A percentile compares a stretch with the other conserved stretches of the same genome.
phyloP scores from a whole-genome alignment of 1,139 yeast species.

The Entelexis sorbosivorans region DNA sequence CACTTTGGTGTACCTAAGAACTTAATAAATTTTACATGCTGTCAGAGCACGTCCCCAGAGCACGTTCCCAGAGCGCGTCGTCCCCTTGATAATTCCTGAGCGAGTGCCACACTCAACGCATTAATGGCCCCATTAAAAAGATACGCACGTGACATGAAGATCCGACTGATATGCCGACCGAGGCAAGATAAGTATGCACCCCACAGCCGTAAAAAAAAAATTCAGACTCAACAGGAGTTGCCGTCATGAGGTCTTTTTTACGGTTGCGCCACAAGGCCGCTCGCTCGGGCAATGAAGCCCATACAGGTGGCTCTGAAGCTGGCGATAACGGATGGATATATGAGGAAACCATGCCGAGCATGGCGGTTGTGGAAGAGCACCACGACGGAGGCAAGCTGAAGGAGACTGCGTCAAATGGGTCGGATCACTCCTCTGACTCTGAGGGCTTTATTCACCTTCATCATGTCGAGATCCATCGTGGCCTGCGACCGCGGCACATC shows the following conservation, averaged over 20 bases:
- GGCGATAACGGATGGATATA: background rate
- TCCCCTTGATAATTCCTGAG: too few species aligned
- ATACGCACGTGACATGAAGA: background rate
- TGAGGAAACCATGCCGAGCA: background rate
- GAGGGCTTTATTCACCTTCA: constrained; percentile 1
- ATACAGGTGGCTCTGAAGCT: background rate
- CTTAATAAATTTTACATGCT: too few species aligned
- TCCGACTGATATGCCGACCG: background rate
- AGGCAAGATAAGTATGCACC: background rate
- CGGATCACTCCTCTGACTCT: background rate
- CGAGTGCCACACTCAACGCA: too few species aligned
- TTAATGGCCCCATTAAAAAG: too few species aligned
- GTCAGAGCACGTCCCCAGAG: too few species aligned
- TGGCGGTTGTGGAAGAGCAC: constrained; percentile 1
- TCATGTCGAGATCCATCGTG: constrained; percentile 14
- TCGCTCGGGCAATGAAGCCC: background rate
- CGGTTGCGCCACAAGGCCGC: background rate
- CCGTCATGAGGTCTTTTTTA: background rate
- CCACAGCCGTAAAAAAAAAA: constrained; percentile 1
- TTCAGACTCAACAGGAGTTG: background rate
- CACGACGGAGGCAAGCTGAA: constrained; percentile 1
- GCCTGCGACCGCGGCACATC: constrained; percentile 35
- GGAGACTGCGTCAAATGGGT: background rate
- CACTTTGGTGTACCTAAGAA: too few species aligned
- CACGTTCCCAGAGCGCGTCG: too few species aligned